Evolutionary conservation across 768 basidiomycete species (phyloP).

Genomic region (Lactarius hatsudake): DNA sequence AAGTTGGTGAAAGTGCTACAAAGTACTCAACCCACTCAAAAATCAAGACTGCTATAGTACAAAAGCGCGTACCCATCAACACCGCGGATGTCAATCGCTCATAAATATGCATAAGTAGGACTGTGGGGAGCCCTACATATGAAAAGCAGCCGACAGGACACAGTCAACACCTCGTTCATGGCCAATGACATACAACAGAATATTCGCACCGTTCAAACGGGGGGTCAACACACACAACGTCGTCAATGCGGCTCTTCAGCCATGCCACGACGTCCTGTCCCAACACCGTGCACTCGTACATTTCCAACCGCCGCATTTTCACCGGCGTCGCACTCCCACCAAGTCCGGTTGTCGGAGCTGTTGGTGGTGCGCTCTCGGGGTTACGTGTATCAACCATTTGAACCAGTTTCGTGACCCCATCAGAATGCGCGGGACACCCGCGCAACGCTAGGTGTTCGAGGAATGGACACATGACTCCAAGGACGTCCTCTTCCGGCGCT

Average conservation of each 20-base stretch:
- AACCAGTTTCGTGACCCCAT: conserved; percentile 65
- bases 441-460: conserved; percentile 59
- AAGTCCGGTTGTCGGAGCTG: conserved; percentile 33
- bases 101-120: conserved; percentile 31
- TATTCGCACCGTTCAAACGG: conserved; percentile 43
- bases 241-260: conserved; percentile 59
- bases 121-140: conserved; percentile 28
- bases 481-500: conserved; percentile 57
- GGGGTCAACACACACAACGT: conserved; percentile 61
- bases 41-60: conserved; percentile 19
- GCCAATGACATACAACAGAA: conserved; percentile 28
- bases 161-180: conserved; percentile 22
- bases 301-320: conserved; percentile 55
- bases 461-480: conserved; percentile 60
- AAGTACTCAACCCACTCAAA: conserved; percentile 7
- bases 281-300: conserved; percentile 63
- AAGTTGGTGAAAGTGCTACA: conserved; percentile 17
- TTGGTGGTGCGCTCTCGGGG: conserved; percentile 44
- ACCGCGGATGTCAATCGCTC: conserved; percentile 4
- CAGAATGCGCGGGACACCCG: conserved; percentile 61
- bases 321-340: conserved; percentile 50
- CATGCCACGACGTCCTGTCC: conserved; percentile 70
- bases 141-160: conserved; percentile 20
- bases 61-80: conserved; percentile 2
- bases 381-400: conserved; percentile 71